Evolutionary conservation across 2,329 filamentous ascomycete genomes (phyloP).

Genomic region (Hypoxylon sp.): DNA sequence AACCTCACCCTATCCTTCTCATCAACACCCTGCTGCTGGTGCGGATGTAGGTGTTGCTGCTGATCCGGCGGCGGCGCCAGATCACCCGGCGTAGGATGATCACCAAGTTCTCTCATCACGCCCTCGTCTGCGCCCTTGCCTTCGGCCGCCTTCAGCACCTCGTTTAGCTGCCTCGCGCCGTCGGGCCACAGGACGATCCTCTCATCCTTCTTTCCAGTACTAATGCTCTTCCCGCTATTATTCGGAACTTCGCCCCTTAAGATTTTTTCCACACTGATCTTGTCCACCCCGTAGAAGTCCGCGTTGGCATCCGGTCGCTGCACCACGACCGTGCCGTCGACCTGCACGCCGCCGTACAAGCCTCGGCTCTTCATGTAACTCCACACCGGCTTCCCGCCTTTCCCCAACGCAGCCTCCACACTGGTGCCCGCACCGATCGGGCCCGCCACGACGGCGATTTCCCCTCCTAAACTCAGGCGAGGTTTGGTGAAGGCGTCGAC

Average conservation of each 20-base stretch:
- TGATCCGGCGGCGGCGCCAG: conserved; percentile 36
- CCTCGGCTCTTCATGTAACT: conserved; percentile 92
- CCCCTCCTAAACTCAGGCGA: conserved; percentile 81
- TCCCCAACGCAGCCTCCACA: conserved; percentile 72
- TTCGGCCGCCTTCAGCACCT: conserved; percentile 57
- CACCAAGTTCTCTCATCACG: conserved; percentile 42
- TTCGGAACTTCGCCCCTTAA: conserved; percentile 58
- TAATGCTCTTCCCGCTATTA: conserved; percentile 45
- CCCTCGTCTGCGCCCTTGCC: conserved; percentile 48
- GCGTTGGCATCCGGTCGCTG: conserved; percentile 91
- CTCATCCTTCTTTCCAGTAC: conserved; percentile 51
- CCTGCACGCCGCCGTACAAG: conserved; percentile 86
- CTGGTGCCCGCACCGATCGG: conserved; percentile 78
- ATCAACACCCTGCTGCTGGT: conserved; percentile 2
- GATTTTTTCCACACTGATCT: conserved; percentile 62
- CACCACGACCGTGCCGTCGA: conserved; percentile 88
- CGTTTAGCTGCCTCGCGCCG: conserved; percentile 55
- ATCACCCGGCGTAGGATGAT: conserved; percentile 47
- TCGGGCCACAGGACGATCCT: conserved; percentile 56
- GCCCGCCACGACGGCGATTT: conserved; percentile 80
- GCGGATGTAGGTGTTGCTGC: conserved; percentile 3
- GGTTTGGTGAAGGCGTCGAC: conserved; percentile 81
- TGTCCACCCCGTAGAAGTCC: conserved; percentile 79
- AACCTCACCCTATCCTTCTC: conserved; percentile 21
- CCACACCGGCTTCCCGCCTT: conserved; percentile 71